Evolutionary conservation across 2,329 filamentous ascomycete species (phyloP), one percentile per base, ranked within the genome.

Genomic region (Atkinsonella hypoxylon): DNA sequence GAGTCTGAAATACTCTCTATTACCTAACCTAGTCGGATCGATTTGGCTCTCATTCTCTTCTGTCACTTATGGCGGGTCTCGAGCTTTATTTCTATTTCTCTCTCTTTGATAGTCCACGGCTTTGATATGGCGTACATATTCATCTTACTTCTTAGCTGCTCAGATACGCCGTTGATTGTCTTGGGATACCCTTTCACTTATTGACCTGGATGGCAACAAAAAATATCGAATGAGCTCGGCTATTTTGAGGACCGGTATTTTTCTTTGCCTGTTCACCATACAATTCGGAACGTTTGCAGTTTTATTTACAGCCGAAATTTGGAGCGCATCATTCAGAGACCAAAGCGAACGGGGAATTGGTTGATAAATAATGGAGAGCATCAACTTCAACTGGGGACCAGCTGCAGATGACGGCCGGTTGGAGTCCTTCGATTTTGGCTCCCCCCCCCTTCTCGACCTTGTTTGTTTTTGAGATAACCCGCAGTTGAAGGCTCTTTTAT

Each of bases 171-270:
- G 30, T 52, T 47, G 42, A 47, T 53, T 55, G 47, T 57, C 43
- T 61, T 57, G 54, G 58, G 59, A 62, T 64, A 54, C 52, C 64
- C 61, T 58, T 57, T 50, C 32, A 45, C 49, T 48, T 34, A 45
- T 49, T 45, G 50, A 47, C 45, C 51, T 43, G 26, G 22, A 41
- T 44, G 46, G 34, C 47, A 41, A 26, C 36, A 45, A 41, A 42
- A 45, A 31, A 41, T 34, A 42, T n/a, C 34, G 47, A 48, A 48
- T 34, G 20, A 17, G 13, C 45, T 41, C 26, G 43, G 22, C 41
- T n/a, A 45, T 26, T 40, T 45, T 38, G 36, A 36, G 11, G 34
- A 36, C 34, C 15, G 34, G 34, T 36, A 10, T 36, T 36, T 10
- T 36, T 36, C 9, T 3, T 36, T 26, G 26, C 26, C 26, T 26